Percentiles rank a stretch among this genome's conserved stretches.
phyloP scores from a whole-genome alignment of 1,284 basidiomycete species.

The Puccinia novopanici region DNA sequence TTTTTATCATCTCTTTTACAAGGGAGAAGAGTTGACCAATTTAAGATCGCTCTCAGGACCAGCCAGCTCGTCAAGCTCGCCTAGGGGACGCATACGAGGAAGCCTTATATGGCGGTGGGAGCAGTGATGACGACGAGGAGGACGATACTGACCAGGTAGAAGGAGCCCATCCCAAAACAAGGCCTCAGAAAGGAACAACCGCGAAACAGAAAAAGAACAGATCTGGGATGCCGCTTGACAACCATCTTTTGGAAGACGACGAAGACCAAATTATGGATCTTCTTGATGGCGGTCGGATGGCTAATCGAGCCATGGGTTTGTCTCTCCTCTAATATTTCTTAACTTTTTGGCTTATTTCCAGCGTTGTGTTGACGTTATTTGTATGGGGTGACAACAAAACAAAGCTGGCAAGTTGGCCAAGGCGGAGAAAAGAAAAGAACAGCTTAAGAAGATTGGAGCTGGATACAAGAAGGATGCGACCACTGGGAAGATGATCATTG shows the following conservation, averaged over 20 bases:
- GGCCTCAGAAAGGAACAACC: constrained; percentile 51
- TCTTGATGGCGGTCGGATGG: constrained; percentile 70
- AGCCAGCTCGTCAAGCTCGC: constrained; percentile 63
- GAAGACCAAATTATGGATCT: constrained; percentile 95
- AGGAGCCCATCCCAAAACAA: constrained; percentile 55
- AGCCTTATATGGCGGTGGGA: constrained; percentile 82
- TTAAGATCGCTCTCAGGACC: constrained; percentile 2
- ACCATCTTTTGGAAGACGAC: constrained; percentile 74
- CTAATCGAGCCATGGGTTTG: constrained; percentile 75
- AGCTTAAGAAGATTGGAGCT: constrained; percentile 65
- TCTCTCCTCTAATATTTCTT: constrained; percentile 50
- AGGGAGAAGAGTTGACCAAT: neutral
- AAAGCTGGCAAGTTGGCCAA: constrained; percentile 51
- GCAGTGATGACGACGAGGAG: constrained; percentile 72
- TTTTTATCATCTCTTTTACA: neutral
- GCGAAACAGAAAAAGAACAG: constrained; percentile 53
- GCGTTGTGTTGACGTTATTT: neutral
- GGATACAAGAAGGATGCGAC: constrained; percentile 83
- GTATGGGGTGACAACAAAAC: no score
- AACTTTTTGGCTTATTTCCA: constrained; percentile 8
- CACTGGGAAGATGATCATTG: constrained; percentile 86
- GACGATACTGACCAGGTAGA: constrained; percentile 55
- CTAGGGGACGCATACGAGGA: constrained; percentile 83
- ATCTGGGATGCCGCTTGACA: constrained; percentile 61
- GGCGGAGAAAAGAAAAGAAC: constrained; percentile 63